Evolutionary conservation across 306 rosid genomes (phyloP).

Genomic region (Leucaena leucocephala): DNA sequence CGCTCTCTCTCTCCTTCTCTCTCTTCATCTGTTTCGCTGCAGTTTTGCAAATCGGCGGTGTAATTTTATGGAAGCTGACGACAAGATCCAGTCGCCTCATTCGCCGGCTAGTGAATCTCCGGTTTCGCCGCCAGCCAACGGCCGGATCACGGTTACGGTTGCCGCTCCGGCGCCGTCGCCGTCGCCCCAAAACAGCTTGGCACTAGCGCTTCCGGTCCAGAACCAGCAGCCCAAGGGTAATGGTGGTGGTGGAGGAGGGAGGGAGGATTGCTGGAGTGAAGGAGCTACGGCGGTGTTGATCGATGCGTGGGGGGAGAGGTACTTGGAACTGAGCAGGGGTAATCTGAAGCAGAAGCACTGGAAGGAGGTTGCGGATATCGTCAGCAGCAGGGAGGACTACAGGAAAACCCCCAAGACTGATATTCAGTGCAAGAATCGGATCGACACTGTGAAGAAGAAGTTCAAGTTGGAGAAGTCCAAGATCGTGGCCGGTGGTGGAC

Average conservation of each 20-base stretch:
- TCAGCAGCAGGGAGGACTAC: slow-evolving; percentile 75
- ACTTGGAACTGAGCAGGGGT: slow-evolving; percentile 88
- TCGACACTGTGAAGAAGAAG: slow-evolving; percentile 97
- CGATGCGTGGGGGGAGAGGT: slow-evolving; percentile 99
- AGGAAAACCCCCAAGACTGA: slow-evolving; percentile 75
- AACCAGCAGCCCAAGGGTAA: slow-evolving; percentile 43
- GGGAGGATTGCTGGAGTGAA: slow-evolving; percentile 99
- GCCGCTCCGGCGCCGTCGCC: not conserved
- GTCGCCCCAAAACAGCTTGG: slow-evolving; percentile 35
- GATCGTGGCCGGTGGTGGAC: slow-evolving; percentile 58
- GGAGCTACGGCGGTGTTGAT: slow-evolving; percentile 91
- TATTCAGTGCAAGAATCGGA: slow-evolving; percentile 95
- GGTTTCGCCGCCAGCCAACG: not conserved
- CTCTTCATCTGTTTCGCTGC: not conserved
- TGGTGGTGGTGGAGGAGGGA: slow-evolving; percentile 66
- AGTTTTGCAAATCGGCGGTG: not conserved
- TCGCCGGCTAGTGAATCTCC: not conserved
- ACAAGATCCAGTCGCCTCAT: not conserved
- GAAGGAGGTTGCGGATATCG: slow-evolving; percentile 96
- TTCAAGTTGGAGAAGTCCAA: slow-evolving; percentile 86
- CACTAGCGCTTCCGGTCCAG: slow-evolving; percentile 73
- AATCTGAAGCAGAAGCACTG: slow-evolving; percentile 98
- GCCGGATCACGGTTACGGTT: not conserved
- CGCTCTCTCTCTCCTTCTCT: not conserved
- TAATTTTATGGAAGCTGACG: not conserved